Base-by-base conservation (phyloP, 441 rosid genomes). In the Bocquillonia castaneifolia region DNA sequence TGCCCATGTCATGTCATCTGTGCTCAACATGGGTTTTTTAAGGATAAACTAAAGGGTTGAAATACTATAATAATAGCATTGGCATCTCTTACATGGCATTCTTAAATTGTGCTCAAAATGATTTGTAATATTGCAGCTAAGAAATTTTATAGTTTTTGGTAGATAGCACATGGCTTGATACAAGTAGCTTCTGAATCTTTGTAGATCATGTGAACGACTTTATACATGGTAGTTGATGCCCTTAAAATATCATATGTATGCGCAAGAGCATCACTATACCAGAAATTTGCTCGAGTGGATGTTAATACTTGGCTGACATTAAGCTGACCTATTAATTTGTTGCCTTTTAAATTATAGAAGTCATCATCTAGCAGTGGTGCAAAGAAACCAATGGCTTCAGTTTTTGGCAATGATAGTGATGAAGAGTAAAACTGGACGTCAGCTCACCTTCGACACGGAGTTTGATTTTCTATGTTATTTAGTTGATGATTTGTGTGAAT, bases 331-430 rank as follows among this genome's bases (percentile, higher is more conserved):
- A 4, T 59, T 65, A 36, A 64, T 23, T 10, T 58, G 34, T 8
- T 29, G 15, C n/a, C 36, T 4, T 32, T 54, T 12, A n/a, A 55
- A 55, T 31, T 73, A 70, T 82, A 92, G 95, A 84, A 72, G 67
- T 67, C 81, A 65, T 62, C 78, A 65, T 62, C 78, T 10, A 74
- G 69, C 36, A 75, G 65, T 74, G 72, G 78, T 44, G 77, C 63
- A 29, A 91, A 86, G 88, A 89, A 89, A 77, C 85, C 89, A 0
- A 91, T 88, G 8, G 88, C 96, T 42, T 88, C 95, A 0, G 84
- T 88, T 59, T 93, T 89, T 18, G 77, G 90, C 62, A 72, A 88
- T 51, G 93, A 91, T n/a, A 89, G 96, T 10, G 96, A 89, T 62
- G 89, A 91, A 47, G 73, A 79, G 68, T 71, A 65, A 66, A 63